Conservation (phyloP, 1,139 yeast genomes). For the Lodderomyces oxycetoniae region DNA sequence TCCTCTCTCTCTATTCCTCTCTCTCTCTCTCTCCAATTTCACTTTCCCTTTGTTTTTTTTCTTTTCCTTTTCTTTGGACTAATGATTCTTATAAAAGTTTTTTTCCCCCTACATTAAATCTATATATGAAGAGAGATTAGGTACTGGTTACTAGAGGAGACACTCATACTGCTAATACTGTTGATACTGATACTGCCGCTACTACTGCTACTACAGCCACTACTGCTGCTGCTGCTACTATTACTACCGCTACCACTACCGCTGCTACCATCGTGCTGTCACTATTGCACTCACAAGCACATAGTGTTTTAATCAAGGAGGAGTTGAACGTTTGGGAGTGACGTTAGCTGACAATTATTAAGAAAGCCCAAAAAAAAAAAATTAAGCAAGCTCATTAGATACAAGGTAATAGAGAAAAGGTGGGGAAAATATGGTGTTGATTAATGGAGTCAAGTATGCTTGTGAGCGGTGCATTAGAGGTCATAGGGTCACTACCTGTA, state of each 20-base stretch:
- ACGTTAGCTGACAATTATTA: too few species aligned
- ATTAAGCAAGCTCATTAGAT: not conserved
- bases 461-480: conserved; percentile 96
- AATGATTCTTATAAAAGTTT: too few species aligned
- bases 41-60: not conserved
- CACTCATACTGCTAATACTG: too few species aligned
- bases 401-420: not conserved
- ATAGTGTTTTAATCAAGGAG: too few species aligned
- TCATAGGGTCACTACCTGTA: conserved; percentile 89
- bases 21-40: not conserved
- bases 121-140: too few species aligned
- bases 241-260: not conserved
- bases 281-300: too few species aligned
- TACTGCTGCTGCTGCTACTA: not conserved
- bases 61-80: not conserved
- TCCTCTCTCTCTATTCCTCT: not conserved
- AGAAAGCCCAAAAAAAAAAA: too few species aligned
- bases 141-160: too few species aligned
- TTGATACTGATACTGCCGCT: too few species aligned
- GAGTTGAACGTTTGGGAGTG: too few species aligned
- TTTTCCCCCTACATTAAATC: too few species aligned
- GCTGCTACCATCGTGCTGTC: too few species aligned
- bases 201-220: conserved; percentile 1
- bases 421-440: conserved; percentile 73
- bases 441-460: conserved; percentile 91